These are phyloP conservation scores for Penicillium ochrochloron DNA, from an alignment of 495 filamentous ascomycete species.

Conservation along the genomic window DNA sequence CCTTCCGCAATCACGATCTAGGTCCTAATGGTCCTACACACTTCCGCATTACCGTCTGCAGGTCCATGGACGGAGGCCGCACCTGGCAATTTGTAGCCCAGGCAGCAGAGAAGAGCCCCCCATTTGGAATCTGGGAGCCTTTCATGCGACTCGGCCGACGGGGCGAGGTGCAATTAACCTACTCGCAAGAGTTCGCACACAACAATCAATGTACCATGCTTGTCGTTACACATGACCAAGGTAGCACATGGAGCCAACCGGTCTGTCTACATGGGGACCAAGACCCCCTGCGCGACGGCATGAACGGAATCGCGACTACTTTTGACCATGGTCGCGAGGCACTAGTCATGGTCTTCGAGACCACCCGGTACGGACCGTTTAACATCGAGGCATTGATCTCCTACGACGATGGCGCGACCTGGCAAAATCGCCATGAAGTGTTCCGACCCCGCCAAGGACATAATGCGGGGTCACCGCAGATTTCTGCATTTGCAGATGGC, in stretches of 20 bases:
- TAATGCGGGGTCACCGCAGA: slow-evolving; percentile 63
- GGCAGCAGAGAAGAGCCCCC: slow-evolving; percentile 47
- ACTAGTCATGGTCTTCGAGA: slow-evolving; percentile 65
- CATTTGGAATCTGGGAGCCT: slow-evolving; percentile 64
- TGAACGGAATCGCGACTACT: slow-evolving; percentile 59
- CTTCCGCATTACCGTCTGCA: slow-evolving; percentile 66
- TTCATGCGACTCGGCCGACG: slow-evolving; percentile 57
- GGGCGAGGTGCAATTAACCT: slow-evolving; percentile 61
- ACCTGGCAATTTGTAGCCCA: slow-evolving; percentile 61
- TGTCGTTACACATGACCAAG: slow-evolving; percentile 58
- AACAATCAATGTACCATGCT: slow-evolving; percentile 66
- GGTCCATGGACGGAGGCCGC: slow-evolving; percentile 56
- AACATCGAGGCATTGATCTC: slow-evolving; percentile 60
- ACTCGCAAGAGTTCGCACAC: slow-evolving; percentile 57
- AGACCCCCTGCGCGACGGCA: slow-evolving; percentile 59
- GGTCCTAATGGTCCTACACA: slow-evolving; percentile 42
- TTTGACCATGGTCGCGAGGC: slow-evolving; percentile 48
- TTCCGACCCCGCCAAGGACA: slow-evolving; percentile 49
- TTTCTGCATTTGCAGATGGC: slow-evolving; percentile 59
- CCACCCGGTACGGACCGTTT: slow-evolving; percentile 53
- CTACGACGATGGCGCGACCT: slow-evolving; percentile 60
- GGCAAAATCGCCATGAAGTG: slow-evolving; percentile 55
- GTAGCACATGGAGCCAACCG: slow-evolving; percentile 52
- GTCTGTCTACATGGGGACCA: slow-evolving; percentile 52
- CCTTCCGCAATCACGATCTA: slow-evolving; percentile 65